A percentile compares a stretch with the other conserved stretches of the same genome.
phyloP scores from a whole-genome alignment of 192 early-diverging fungal genomes.

The Podila minutissima region DNA sequence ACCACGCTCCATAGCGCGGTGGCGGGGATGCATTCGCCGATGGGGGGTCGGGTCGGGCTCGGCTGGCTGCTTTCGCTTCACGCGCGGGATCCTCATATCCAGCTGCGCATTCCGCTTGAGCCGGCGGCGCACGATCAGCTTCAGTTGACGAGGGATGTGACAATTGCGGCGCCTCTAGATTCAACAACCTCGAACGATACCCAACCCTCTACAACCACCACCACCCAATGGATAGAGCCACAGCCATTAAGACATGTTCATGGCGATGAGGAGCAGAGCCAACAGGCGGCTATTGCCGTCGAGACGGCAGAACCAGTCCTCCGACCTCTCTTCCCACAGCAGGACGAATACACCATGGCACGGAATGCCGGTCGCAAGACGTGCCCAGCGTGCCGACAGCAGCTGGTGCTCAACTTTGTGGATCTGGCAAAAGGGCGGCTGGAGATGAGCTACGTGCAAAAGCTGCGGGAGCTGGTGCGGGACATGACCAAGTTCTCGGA shows the following conservation, averaged over 20 bases:
- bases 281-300: background rate
- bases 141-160: background rate
- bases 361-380: constrained; percentile 39
- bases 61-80: constrained; percentile 26
- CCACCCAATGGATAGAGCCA: background rate
- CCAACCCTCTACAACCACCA: background rate
- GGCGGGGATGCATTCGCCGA: constrained; percentile 23
- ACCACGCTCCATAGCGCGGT: constrained; percentile 38
- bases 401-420: constrained; percentile 42
- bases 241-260: background rate
- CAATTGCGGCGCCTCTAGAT: background rate
- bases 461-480: constrained; percentile 17
- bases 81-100: background rate
- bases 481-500: constrained; percentile 51
- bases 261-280: background rate
- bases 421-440: constrained; percentile 35
- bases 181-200: background rate
- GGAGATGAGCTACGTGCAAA: constrained; percentile 38
- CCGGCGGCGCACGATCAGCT: background rate
- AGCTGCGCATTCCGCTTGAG: constrained; percentile 15
- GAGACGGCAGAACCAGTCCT: constrained; percentile 34
- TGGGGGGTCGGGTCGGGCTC: constrained; percentile 29
- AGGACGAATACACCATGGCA: constrained; percentile 11
- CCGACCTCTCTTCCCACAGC: constrained; percentile 34
- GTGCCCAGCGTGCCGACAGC: constrained; percentile 45